These are phyloP conservation scores for Fraxinus anomala DNA, from an alignment of 257 asterid genomes.

Conservation along the genomic window DNA sequence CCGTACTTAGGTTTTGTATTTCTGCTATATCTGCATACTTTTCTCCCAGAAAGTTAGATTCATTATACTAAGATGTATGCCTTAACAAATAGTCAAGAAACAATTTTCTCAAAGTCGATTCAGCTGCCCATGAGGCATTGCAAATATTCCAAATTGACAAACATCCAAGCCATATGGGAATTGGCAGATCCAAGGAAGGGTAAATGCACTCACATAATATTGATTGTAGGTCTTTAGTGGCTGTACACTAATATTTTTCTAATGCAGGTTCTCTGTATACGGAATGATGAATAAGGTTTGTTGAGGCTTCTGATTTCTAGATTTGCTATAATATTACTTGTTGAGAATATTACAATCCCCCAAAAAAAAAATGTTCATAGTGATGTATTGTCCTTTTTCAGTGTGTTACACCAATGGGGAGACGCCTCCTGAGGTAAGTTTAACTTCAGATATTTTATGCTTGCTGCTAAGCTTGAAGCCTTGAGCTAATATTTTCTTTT, in stretches of 20 bases:
- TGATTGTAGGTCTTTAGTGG: slow-evolving; percentile 33
- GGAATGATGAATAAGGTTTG: slow-evolving; percentile 99
- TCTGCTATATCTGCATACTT: slow-evolving; percentile 19
- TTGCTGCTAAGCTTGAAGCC: slow-evolving; percentile 25
- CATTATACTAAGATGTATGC: slow-evolving; percentile 30
- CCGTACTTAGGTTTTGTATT: slow-evolving; percentile 13
- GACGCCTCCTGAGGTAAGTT: slow-evolving; percentile 83
- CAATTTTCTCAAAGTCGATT: slow-evolving; percentile 90
- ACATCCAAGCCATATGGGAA: slow-evolving; percentile 99
- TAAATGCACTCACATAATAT: slow-evolving; percentile 34
- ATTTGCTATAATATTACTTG: slow-evolving; percentile 27
- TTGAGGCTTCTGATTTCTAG: slow-evolving; percentile 21
- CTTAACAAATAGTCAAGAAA: slow-evolving; percentile 66
- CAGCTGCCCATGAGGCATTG: slow-evolving; percentile 88
- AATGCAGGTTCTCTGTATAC: slow-evolving; percentile 88
- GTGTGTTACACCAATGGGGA: slow-evolving; percentile 97
- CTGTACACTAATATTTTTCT: slow-evolving; percentile 28
- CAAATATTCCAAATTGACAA: slow-evolving; percentile 95
- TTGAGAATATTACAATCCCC: slow-evolving; percentile 22
- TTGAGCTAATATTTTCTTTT: slow-evolving; percentile 37
- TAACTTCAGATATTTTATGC: slow-evolving; percentile 23
- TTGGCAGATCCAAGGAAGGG: slow-evolving; percentile 99
- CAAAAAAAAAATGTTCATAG: slow-evolving; percentile 21
- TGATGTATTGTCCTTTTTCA: slow-evolving; percentile 48
- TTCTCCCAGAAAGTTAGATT: slow-evolving; percentile 24